These are phyloP conservation scores for Neurospora sp. DNA, from an alignment of 495 filamentous ascomycete species.

Conservation along the genomic window DNA sequence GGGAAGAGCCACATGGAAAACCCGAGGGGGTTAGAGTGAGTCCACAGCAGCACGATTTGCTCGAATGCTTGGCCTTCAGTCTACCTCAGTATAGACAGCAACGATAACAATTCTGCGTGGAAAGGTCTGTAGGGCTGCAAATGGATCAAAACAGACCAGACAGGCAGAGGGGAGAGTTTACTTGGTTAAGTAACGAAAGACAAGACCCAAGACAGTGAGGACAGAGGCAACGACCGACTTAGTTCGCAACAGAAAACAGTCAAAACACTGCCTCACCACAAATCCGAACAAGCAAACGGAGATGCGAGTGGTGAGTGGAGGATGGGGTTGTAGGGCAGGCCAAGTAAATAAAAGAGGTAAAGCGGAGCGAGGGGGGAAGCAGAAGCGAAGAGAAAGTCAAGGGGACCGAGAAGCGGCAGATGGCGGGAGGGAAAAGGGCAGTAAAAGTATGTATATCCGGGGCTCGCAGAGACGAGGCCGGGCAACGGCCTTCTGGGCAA, in stretches of 20 bases:
- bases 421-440: neutral
- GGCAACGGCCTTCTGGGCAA: neutral
- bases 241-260: neutral
- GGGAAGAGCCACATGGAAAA: neutral
- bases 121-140: neutral
- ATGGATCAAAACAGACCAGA: neutral
- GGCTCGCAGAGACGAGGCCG: neutral
- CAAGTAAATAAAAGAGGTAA: slow-evolving; percentile 1
- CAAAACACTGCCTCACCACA: neutral
- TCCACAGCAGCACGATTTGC: neutral
- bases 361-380: neutral
- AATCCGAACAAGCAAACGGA: slow-evolving; percentile 2
- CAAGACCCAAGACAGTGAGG: neutral
- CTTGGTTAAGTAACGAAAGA: neutral
- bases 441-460: neutral
- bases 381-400: slow-evolving; percentile 1
- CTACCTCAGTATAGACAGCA: neutral
- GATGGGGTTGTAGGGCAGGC: neutral
- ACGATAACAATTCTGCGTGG: neutral
- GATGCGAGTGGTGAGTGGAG: slow-evolving; percentile 1
- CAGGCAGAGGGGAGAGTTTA: neutral
- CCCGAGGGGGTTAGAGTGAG: neutral
- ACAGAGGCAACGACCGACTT: slow-evolving; percentile 9
- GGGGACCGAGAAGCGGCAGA: neutral
- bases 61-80: neutral